Conservation (phyloP, 805 yeast species). For the Saccharomycopsis fibuligera region DNA sequence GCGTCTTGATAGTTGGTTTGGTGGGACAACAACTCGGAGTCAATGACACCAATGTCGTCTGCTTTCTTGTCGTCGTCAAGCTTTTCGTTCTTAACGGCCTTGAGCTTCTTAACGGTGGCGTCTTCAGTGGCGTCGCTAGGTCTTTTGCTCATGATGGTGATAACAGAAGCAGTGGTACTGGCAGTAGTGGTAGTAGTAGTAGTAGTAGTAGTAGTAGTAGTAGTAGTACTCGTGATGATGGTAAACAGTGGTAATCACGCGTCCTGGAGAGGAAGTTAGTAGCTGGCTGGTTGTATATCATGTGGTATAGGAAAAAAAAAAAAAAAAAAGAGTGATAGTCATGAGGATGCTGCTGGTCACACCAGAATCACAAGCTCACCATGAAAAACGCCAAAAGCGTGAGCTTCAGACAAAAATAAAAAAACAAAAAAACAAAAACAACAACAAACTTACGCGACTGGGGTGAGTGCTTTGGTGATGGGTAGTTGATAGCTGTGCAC, state of each 20-base stretch:
- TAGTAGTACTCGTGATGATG: too few relatives aligned
- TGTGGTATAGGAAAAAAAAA: too few relatives aligned
- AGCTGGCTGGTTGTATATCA: too few relatives aligned
- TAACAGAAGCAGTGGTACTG: background rate
- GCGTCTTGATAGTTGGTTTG: slow-evolving; percentile 23
- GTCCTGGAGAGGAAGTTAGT: too few relatives aligned
- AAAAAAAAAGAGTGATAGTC: too few relatives aligned
- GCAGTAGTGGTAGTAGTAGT: background rate
- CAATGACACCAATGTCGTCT: slow-evolving; percentile 29
- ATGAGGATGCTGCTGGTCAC: background rate
- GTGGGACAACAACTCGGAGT: slow-evolving; percentile 38
- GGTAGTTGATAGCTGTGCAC: too few relatives aligned
- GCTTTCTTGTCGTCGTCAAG: slow-evolving; percentile 2
- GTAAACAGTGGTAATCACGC: too few relatives aligned
- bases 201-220: too few relatives aligned
- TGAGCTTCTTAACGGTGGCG: slow-evolving; percentile 4
- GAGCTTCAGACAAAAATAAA: too few relatives aligned
- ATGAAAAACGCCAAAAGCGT: background rate
- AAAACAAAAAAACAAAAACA: too few relatives aligned
- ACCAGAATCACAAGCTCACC: background rate
- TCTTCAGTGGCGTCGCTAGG: slow-evolving; percentile 6
- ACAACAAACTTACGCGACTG: too few relatives aligned
- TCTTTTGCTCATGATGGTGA: slow-evolving; percentile 9
- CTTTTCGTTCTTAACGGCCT: background rate
- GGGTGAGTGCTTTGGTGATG: too few relatives aligned